Conservation (phyloP, 306 rosid species). For the Castanospermum australe region DNA sequence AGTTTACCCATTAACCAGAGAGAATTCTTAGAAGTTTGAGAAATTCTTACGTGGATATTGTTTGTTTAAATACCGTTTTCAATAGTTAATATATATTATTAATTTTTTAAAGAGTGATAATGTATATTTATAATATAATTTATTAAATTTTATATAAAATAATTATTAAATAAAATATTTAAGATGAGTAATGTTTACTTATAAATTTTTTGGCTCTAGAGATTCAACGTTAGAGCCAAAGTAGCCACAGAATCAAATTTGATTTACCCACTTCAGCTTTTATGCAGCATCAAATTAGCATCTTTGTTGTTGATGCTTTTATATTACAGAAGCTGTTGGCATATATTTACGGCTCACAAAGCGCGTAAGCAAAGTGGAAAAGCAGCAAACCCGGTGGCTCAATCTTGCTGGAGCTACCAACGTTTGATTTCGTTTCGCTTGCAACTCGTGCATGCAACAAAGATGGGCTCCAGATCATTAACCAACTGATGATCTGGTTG, state of each 20-base stretch:
- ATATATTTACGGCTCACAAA: not conserved
- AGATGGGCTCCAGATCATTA: conserved; percentile 38
- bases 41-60: too few relatives aligned
- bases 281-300: not conserved
- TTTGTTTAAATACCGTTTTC: too few relatives aligned
- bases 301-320: not conserved
- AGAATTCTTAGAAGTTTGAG: too few relatives aligned
- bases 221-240: not conserved
- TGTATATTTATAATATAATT: too few relatives aligned
- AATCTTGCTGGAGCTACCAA: not conserved
- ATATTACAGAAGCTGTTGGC: not conserved
- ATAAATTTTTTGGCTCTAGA: too few relatives aligned
- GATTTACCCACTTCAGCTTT: not conserved
- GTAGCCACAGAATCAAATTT: not conserved
- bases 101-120: too few relatives aligned
- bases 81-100: too few relatives aligned
- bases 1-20: too few relatives aligned
- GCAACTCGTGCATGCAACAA: conserved; percentile 14
- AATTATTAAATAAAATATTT: too few relatives aligned
- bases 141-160: not conserved
- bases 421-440: not conserved
- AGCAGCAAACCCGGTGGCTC: not conserved
- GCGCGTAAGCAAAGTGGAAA: not conserved
- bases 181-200: too few relatives aligned
- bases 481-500: not conserved